Evolutionary conservation across 2,329 filamentous ascomycete species (phyloP).

Genomic region (Westerdykella ornata): DNA sequence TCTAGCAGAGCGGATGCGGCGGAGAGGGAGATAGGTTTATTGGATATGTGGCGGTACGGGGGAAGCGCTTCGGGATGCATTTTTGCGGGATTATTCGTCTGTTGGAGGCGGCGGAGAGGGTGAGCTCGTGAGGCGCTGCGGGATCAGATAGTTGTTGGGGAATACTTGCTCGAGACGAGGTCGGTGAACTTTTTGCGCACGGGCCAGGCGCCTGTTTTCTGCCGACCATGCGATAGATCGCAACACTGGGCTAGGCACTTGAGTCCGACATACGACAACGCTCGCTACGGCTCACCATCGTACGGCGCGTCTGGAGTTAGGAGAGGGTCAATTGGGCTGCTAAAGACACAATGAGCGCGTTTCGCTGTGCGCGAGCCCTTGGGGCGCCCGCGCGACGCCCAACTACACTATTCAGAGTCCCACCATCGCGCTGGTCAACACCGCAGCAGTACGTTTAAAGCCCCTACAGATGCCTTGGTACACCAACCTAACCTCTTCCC

Average conservation of each 20-base stretch:
- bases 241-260: background rate
- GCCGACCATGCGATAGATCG: background rate
- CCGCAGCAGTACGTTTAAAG: conserved; percentile 15
- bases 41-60: conserved; percentile 31
- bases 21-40: conserved; percentile 25
- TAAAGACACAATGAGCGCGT: conserved; percentile 27
- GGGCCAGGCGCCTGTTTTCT: conserved; percentile 8
- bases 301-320: conserved; percentile 2
- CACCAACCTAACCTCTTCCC: background rate
- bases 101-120: background rate
- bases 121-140: background rate
- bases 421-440: conserved; percentile 11
- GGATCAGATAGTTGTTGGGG: no score
- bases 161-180: no score
- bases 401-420: conserved; percentile 17
- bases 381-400: conserved; percentile 16
- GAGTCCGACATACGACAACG: background rate
- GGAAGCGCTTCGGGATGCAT: conserved; percentile 35
- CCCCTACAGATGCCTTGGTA: background rate
- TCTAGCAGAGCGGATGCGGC: conserved; percentile 34
- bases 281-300: background rate
- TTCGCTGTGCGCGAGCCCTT: conserved; percentile 24
- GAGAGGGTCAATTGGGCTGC: background rate
- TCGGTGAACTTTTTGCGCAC: conserved; percentile 29
- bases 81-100: conserved; percentile 1